Conservation (phyloP, 2,329 filamentous ascomycete genomes). For the Epicoccum sorghinum region DNA sequence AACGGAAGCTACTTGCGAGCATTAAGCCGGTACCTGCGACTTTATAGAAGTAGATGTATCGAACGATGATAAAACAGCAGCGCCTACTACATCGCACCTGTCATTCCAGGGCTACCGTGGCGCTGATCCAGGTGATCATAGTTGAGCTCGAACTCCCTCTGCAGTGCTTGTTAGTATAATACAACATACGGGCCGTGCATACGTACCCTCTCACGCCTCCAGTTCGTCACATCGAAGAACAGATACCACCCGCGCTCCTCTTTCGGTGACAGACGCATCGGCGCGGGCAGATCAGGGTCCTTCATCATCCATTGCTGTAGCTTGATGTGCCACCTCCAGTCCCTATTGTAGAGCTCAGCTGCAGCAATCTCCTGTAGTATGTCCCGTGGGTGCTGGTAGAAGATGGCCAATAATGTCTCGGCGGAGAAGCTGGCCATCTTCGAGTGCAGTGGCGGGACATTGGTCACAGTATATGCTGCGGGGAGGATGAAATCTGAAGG, state of each 20-base stretch:
- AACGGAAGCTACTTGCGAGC: background rate
- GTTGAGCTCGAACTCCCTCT: conserved; percentile 59
- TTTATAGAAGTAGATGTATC: background rate
- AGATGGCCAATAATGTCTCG: conserved; percentile 72
- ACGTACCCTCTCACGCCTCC: conserved; percentile 57
- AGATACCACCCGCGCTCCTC: conserved; percentile 60
- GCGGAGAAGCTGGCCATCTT: conserved; percentile 65
- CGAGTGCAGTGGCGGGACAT: conserved; percentile 66
- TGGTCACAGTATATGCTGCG: conserved; percentile 68
- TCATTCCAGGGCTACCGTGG: conserved; percentile 44
- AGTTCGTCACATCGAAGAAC: conserved; percentile 61
- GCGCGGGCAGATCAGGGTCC: conserved; percentile 53
- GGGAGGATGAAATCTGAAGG: conserved; percentile 67
- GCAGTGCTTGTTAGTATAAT: conserved; percentile 21
- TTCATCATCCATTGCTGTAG: conserved; percentile 63
- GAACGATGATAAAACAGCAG: background rate
- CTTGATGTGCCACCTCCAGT: conserved; percentile 62
- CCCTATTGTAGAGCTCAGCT: conserved; percentile 61
- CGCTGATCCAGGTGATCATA: conserved; percentile 58
- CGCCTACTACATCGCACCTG: conserved; percentile 29
- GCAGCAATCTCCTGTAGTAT: conserved; percentile 70
- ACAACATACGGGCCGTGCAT: background rate
- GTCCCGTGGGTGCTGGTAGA: conserved; percentile 71
- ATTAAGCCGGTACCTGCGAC: background rate
- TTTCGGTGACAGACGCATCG: conserved; percentile 53